Evolutionary conservation across 306 rosid genomes (phyloP), one percentile per base, ranked within the genome.

Genomic region (Prunus campanulata): DNA sequence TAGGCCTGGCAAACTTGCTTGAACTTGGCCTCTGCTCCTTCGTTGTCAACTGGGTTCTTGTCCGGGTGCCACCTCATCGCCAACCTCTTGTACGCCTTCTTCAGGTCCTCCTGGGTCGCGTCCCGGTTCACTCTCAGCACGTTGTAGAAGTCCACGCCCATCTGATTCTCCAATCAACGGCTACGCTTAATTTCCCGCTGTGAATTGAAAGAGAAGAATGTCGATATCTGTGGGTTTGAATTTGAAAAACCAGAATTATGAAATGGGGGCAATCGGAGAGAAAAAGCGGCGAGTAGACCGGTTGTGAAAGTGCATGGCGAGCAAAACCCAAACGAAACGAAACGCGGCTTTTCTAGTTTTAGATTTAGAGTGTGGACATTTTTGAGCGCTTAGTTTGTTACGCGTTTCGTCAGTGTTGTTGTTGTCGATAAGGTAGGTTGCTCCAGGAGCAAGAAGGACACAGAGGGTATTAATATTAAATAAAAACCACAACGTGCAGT

Each of bases 11-110:
- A 85, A 42, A 91, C 72, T 78, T 83, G 88, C 90, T 90, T 93
- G 83, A 91, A 90, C 76, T 85, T 87, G 11, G 93, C 79, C 82
- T 91, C 98, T 7, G 90, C 87, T 64, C 86, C 96, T 42, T 83
- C 83, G 67, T 86, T 82, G 80, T 75, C 84, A 11, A 51, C 59
- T 27, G 86, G 87, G 22, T 86, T 86, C 97, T 88, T 91, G 78
- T 91, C 98, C 4, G 97, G 96, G 67, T 93, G 96, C 86, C 87
- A 91, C 57, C 85, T 88, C 92, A 87, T 86, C 11, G 92, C 92
- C 74, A 91, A 64, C 48, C 74, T 87, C 77, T 78, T 87, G 79
- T 87, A 93, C 5, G 97, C 90, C 79, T 87, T 88, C 87, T 86
- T 91, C 87, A 93, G 12, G 8, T 87, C 97, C 29, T 91, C 93